A percentile compares a stretch with the other conserved stretches of the same genome.
phyloP scores from a whole-genome alignment of 1,284 basidiomycete genomes.

The Xerocomus cyaneibrunnescens region DNA sequence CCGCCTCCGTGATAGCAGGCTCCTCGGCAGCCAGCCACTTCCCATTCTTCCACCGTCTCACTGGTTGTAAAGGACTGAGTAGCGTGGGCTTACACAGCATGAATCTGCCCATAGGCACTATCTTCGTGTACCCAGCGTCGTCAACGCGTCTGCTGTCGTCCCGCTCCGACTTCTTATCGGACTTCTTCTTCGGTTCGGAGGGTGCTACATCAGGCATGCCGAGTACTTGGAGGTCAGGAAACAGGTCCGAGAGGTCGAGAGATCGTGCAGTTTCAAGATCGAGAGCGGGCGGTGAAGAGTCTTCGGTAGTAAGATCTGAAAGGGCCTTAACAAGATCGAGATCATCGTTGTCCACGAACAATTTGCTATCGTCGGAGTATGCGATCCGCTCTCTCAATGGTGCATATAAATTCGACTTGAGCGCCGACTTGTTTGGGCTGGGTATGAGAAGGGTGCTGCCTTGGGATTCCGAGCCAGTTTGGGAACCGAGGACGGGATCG shows the following conservation, averaged over 20 bases:
- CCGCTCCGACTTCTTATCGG: conserved; percentile 56
- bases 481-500: conserved; percentile 52
- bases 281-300: conserved; percentile 9
- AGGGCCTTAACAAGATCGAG: conserved; percentile 41
- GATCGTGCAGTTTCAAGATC: conserved; percentile 37
- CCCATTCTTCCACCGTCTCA: conserved; percentile 61
- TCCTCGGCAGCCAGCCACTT: conserved; percentile 64
- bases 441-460: conserved; percentile 28
- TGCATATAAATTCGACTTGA: conserved; percentile 47
- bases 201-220: conserved; percentile 50
- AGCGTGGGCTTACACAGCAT: conserved; percentile 70
- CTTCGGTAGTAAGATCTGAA: conserved; percentile 40
- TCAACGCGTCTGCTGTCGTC: conserved; percentile 70
- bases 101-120: conserved; percentile 63
- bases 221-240: conserved; percentile 60
- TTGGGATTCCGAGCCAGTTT: conserved; percentile 39
- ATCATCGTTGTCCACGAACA: conserved; percentile 59
- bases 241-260: conserved; percentile 55
- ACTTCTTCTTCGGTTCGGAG: conserved; percentile 51
- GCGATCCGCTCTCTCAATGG: conserved; percentile 60
- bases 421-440: conserved; percentile 36
- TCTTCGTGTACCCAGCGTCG: conserved; percentile 64
- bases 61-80: conserved; percentile 65
- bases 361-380: conserved; percentile 54
- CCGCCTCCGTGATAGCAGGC: conserved; percentile 40